A percentile compares a stretch with the other conserved stretches of the same genome.
These are phyloP conservation scores for Penicillium thymicola DNA, from an alignment of 2,329 filamentous ascomycete species.

Conservation along the genomic window DNA sequence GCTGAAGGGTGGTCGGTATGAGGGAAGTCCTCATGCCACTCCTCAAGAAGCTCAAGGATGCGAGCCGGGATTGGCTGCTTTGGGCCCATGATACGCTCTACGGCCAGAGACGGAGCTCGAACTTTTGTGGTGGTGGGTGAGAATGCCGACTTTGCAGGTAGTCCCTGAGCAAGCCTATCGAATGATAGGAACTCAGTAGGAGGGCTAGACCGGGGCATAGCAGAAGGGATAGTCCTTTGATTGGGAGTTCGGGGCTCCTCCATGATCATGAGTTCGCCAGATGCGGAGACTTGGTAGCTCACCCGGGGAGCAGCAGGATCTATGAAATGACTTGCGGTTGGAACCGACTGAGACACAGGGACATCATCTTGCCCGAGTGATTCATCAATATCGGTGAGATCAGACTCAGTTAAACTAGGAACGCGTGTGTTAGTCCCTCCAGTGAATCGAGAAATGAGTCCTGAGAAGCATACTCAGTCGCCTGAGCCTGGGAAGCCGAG, in stretches of 20 bases:
- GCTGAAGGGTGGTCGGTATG: neutral
- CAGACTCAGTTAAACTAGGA: neutral
- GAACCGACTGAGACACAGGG: neutral
- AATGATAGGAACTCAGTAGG: neutral
- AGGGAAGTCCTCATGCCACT: neutral
- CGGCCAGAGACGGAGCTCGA: neutral
- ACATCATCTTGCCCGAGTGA: neutral
- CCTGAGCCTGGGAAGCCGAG: neutral
- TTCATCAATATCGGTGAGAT: neutral
- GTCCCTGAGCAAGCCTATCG: neutral
- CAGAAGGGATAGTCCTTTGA: no score
- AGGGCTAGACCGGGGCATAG: neutral
- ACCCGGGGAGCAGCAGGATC: neutral
- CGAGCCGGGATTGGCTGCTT: neutral
- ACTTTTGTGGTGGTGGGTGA: neutral
- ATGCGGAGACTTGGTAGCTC: neutral
- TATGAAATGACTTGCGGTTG: neutral
- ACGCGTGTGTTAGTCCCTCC: accelerated
- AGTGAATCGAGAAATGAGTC: neutral
- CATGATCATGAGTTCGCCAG: neutral
- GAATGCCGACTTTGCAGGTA: neutral
- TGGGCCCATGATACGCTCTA: neutral
- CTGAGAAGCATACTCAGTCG: neutral
- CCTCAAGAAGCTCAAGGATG: neutral
- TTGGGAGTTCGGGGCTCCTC: neutral